Evolutionary conservation across 768 basidiomycete genomes (phyloP).

Genomic region (Chiua virens): DNA sequence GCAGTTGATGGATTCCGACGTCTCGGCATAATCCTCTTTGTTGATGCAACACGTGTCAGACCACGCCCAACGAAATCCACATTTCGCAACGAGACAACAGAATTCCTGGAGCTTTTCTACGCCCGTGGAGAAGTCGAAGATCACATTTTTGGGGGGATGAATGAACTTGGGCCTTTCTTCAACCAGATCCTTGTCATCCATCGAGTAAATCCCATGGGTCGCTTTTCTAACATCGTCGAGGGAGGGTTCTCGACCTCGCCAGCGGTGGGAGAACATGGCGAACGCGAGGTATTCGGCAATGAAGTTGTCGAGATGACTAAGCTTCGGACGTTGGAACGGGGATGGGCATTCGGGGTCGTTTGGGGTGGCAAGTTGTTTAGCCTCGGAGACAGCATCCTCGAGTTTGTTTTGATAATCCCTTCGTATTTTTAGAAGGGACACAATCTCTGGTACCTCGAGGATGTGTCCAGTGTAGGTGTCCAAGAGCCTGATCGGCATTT

Average conservation of each 20-base stretch:
- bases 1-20: constrained; percentile 29
- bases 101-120: constrained; percentile 29
- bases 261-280: constrained; percentile 30
- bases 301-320: constrained; percentile 8
- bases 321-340: neutral
- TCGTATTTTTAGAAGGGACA: constrained; percentile 14
- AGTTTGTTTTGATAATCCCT: constrained; percentile 11
- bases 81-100: constrained; percentile 28
- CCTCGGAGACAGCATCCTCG: constrained; percentile 2
- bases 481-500: constrained; percentile 24
- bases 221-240: constrained; percentile 17
- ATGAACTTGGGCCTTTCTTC: neutral
- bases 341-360: neutral
- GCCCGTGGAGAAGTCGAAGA: neutral
- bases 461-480: constrained; percentile 29
- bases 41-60: constrained; percentile 31
- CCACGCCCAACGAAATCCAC: constrained; percentile 33
- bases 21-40: constrained; percentile 22
- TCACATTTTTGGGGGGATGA: neutral
- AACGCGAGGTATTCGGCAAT: constrained; percentile 22
- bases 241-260: constrained; percentile 17
- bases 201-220: constrained; percentile 18
- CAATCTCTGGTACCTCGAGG: constrained; percentile 15
- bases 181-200: neutral
- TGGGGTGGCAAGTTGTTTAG: neutral